phyloP scores from a whole-genome alignment of 768 basidiomycete genomes.

The Flagelloscypha sp. region DNA sequence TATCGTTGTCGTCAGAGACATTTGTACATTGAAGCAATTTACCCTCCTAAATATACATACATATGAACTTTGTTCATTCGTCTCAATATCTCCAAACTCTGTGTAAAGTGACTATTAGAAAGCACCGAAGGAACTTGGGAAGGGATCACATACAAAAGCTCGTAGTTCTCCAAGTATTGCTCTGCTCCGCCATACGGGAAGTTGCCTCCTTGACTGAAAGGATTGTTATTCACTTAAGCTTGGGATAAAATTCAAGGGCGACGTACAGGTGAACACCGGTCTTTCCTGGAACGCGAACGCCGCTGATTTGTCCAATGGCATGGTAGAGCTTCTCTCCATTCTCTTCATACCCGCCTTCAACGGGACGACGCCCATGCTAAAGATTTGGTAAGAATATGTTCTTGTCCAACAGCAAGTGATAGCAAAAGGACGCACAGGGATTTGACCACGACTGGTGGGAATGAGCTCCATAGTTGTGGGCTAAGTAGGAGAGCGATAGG shows the following conservation, averaged over 20 bases:
- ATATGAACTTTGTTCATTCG: no score
- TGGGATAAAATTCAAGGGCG: not conserved
- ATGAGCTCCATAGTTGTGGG: slow-evolving; percentile 70
- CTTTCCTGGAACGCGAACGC: slow-evolving; percentile 64
- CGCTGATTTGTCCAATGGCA: slow-evolving; percentile 44
- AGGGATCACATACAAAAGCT: slow-evolving; percentile 39
- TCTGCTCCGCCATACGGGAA: slow-evolving; percentile 32
- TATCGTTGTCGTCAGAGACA: no score
- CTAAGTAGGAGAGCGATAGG: no score
- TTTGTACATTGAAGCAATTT: no score
- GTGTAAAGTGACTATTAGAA: no score
- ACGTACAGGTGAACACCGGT: slow-evolving; percentile 61
- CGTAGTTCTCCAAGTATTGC: slow-evolving; percentile 30
- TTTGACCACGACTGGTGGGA: slow-evolving; percentile 45
- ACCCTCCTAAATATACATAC: no score
- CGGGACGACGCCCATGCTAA: slow-evolving; percentile 37
- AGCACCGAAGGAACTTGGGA: no score
- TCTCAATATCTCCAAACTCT: no score
- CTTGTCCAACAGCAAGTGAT: not conserved
- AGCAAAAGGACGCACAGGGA: slow-evolving; percentile 27
- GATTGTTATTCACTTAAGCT: not conserved
- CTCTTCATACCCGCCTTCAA: slow-evolving; percentile 75
- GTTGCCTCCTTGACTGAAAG: slow-evolving; percentile 22
- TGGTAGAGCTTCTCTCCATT: slow-evolving; percentile 61
- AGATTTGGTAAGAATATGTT: not conserved